A percentile compares a stretch with the other conserved stretches of the same genome.
Conservation (phyloP, 306 rosid species). For the Gastrolobium villosum region DNA sequence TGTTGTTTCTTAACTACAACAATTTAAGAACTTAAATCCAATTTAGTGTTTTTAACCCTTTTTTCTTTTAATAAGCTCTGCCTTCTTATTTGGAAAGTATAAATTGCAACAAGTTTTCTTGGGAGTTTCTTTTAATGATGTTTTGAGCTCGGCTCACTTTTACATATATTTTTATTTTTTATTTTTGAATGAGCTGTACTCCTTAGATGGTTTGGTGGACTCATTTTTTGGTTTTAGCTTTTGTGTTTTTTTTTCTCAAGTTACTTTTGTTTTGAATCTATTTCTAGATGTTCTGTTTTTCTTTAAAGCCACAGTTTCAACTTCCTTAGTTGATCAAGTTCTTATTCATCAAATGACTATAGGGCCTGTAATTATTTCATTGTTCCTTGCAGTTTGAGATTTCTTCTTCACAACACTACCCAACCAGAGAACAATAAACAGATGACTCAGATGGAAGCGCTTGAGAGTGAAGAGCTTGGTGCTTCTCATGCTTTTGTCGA, state of each 20-base stretch:
- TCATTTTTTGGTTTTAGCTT: constrained; percentile 13
- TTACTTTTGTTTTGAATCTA: constrained; percentile 26
- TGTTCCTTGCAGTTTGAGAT: constrained; percentile 77
- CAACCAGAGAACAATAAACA: constrained; percentile 69
- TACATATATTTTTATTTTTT: constrained; percentile 14
- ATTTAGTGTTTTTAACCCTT: neutral
- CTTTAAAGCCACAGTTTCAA: constrained; percentile 16
- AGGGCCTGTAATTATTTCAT: constrained; percentile 42
- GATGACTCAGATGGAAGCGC: constrained; percentile 53
- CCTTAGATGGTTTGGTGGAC: constrained; percentile 32
- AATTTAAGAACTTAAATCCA: neutral
- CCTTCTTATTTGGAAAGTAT: neutral
- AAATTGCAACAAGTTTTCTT: neutral
- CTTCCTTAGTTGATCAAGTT: constrained; percentile 38
- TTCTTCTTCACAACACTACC: constrained; percentile 76
- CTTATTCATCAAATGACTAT: constrained; percentile 9
- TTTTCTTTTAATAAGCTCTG: neutral
- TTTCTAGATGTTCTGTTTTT: neutral
- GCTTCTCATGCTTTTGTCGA: constrained; percentile 68
- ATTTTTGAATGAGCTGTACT: constrained; percentile 13
- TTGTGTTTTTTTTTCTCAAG: neutral
- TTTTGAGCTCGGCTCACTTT: constrained; percentile 41
- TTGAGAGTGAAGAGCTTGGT: constrained; percentile 69
- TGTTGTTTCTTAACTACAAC: neutral
- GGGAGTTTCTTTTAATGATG: constrained; percentile 10